Evolutionary conservation across 2,329 filamentous ascomycete species (phyloP).

Genomic region (Rhytidhysteron rufulum): DNA sequence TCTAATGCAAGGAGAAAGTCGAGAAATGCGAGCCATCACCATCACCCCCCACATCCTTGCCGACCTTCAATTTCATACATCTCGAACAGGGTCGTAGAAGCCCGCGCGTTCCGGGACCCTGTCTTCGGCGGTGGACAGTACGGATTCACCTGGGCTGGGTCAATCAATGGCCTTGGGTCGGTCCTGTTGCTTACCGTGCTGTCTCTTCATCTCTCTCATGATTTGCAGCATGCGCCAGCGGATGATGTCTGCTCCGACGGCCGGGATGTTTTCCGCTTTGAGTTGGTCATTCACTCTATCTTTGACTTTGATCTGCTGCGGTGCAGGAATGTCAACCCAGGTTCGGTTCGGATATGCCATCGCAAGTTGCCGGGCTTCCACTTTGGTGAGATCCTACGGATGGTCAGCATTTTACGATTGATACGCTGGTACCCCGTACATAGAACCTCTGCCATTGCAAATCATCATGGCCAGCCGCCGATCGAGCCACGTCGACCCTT

Average conservation of each 20-base stretch:
- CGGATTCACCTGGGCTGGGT: no score
- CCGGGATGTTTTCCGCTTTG: background rate
- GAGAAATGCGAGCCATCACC: no score
- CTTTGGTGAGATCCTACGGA: background rate
- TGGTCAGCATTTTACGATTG: background rate
- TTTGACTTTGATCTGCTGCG: background rate
- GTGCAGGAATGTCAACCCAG: background rate
- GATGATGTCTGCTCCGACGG: background rate
- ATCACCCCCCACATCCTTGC: no score
- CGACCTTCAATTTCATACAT: no score
- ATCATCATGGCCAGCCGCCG: background rate
- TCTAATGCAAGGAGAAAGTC: no score
- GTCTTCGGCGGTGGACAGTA: no score
- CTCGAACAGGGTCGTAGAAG: no score
- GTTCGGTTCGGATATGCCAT: background rate
- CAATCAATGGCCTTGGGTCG: no score
- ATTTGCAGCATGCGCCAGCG: background rate
- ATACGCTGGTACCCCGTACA: background rate
- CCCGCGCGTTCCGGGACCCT: no score
- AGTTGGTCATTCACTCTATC: background rate
- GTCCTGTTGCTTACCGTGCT: background rate
- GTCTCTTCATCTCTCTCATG: background rate
- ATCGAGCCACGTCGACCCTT: background rate
- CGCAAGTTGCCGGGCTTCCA: background rate
- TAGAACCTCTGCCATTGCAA: background rate